Percentiles rank a stretch among this genome's conserved stretches.
Evolutionary conservation across 1,284 basidiomycete genomes (phyloP).

Genomic region (Ustilago vetiveriae): DNA sequence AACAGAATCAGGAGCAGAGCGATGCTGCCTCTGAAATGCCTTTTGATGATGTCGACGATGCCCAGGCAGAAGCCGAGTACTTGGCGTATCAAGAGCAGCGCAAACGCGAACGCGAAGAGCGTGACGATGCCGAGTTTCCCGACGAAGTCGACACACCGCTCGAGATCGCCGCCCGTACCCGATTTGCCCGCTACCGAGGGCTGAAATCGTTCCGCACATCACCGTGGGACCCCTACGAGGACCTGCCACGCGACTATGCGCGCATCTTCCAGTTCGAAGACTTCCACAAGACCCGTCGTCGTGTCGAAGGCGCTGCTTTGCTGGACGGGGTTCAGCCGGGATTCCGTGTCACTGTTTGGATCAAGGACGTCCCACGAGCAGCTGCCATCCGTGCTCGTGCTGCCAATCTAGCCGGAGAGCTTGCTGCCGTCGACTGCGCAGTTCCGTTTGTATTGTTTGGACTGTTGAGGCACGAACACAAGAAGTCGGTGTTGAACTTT

Average conservation of each 20-base stretch:
- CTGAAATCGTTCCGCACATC: conserved; percentile 91
- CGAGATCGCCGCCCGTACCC: conserved; percentile 81
- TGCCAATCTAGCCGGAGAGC: background rate
- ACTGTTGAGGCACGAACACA: conserved; percentile 93
- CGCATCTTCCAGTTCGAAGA: conserved; percentile 97
- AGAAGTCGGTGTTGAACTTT: conserved; percentile 91
- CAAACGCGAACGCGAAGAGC: conserved; percentile 79
- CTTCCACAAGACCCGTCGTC: conserved; percentile 84
- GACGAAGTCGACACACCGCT: conserved; percentile 98
- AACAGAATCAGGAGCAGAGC: conserved; percentile 27
- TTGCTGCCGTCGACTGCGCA: conserved; percentile 38
- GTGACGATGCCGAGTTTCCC: conserved; percentile 83
- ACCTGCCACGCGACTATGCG: conserved; percentile 91
- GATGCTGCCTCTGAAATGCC: conserved; percentile 27
- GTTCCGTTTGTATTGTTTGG: conserved; percentile 81
- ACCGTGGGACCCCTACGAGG: conserved; percentile 97
- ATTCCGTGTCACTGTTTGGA: conserved; percentile 45
- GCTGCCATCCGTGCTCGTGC: conserved; percentile 55
- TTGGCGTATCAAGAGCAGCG: conserved; percentile 78
- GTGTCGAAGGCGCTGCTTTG: conserved; percentile 71
- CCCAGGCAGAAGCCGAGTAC: conserved; percentile 75
- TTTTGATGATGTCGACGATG: conserved; percentile 67
- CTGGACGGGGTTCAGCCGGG: conserved; percentile 57
- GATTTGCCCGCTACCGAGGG: conserved; percentile 93
- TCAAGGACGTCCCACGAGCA: conserved; percentile 52